These are phyloP conservation scores for Talaromyces sp. DNA, from an alignment of 2,329 filamentous ascomycete species.

Conservation along the genomic window DNA sequence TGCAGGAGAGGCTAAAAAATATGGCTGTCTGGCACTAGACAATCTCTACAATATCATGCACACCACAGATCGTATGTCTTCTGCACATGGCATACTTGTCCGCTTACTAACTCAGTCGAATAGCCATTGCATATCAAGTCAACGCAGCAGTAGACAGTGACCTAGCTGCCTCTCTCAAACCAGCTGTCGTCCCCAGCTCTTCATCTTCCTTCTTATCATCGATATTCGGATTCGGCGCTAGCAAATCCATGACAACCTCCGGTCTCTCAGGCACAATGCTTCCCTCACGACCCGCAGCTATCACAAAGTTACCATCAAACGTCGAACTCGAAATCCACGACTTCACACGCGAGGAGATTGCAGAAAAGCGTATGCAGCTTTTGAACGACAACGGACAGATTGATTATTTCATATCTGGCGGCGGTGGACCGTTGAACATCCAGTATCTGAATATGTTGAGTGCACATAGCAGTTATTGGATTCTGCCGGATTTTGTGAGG, in stretches of 20 bases:
- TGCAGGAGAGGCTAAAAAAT: slow-evolving; percentile 73
- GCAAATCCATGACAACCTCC: slow-evolving; percentile 34
- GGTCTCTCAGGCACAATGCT: slow-evolving; percentile 3
- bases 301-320: slow-evolving; percentile 60
- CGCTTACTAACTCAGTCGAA: neutral
- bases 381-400: slow-evolving; percentile 97
- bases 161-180: slow-evolving; percentile 73
- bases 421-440: slow-evolving; percentile 83
- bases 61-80: slow-evolving; percentile 56
- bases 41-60: slow-evolving; percentile 95
- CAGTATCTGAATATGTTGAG: slow-evolving; percentile 97
- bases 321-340: slow-evolving; percentile 96
- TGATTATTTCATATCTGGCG: slow-evolving; percentile 81
- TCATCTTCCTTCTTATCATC: slow-evolving; percentile 63
- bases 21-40: slow-evolving; percentile 89
- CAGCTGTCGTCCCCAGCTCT: slow-evolving; percentile 73
- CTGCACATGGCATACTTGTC: too few relatives aligned
- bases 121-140: slow-evolving; percentile 80
- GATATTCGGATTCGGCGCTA: slow-evolving; percentile 57
- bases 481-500: slow-evolving; percentile 78
- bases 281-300: slow-evolving; percentile 47
- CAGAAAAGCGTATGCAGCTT: slow-evolving; percentile 79
- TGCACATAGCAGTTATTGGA: slow-evolving; percentile 94
- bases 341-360: slow-evolving; percentile 86
- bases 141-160: slow-evolving; percentile 83